These are phyloP conservation scores for Amanita subjunquillea DNA, from an alignment of 768 basidiomycete species.

Conservation along the genomic window DNA sequence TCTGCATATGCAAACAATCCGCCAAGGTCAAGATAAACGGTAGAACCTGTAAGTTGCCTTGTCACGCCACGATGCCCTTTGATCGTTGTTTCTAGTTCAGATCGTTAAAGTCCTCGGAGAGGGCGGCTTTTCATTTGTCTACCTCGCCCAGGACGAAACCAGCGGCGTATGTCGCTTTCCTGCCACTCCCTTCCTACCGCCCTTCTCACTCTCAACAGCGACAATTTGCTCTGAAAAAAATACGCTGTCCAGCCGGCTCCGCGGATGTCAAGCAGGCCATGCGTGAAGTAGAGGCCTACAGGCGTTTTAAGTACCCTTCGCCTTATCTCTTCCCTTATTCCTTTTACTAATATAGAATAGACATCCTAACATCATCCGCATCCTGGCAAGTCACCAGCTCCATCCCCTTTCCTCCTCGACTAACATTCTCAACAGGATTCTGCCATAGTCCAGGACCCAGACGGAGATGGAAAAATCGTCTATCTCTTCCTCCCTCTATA, in stretches of 20 bases:
- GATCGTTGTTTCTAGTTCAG: slow-evolving; percentile 43
- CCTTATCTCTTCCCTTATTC: not conserved
- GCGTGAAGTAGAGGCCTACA: slow-evolving; percentile 87
- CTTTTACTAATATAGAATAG: slow-evolving; percentile 25
- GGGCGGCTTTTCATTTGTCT: slow-evolving; percentile 91
- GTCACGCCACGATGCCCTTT: slow-evolving; percentile 2
- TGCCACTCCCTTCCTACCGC: not conserved
- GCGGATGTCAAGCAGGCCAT: slow-evolving; percentile 86
- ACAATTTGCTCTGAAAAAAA: slow-evolving; percentile 95
- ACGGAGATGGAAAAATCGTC: slow-evolving; percentile 89
- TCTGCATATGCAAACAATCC: slow-evolving; percentile 71
- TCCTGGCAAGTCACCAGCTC: slow-evolving; percentile 46
- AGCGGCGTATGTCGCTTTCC: slow-evolving; percentile 51
- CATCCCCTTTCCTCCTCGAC: not conserved
- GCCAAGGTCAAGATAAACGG: slow-evolving; percentile 94
- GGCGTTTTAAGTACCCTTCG: slow-evolving; percentile 74
- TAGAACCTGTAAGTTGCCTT: slow-evolving; percentile 61
- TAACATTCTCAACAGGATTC: slow-evolving; percentile 53
- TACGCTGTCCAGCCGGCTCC: slow-evolving; percentile 80
- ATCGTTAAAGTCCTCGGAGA: slow-evolving; percentile 91
- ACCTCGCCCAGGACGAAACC: slow-evolving; percentile 77
- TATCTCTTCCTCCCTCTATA: slow-evolving; percentile 94
- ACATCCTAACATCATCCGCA: slow-evolving; percentile 95
- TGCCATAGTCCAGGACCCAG: slow-evolving; percentile 87
- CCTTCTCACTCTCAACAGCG: slow-evolving; percentile 34